Percentiles rank a stretch among this genome's conserved stretches.
Evolutionary conservation across 257 asterid genomes (phyloP).

Genomic region (Jacaranda mimosifolia): DNA sequence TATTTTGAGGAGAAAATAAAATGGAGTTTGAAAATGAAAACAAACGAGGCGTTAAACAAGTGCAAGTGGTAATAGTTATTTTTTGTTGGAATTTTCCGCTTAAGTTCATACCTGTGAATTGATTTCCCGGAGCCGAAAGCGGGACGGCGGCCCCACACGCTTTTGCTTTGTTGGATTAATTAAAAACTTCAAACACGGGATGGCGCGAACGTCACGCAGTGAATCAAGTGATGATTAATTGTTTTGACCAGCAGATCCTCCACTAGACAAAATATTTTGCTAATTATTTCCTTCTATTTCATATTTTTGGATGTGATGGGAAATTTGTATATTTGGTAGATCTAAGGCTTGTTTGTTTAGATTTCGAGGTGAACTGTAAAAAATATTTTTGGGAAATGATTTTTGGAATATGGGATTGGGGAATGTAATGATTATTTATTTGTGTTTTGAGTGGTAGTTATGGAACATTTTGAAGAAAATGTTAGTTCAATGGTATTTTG

Average conservation of each 20-base stretch:
- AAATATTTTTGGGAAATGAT: too few species aligned
- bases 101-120: background rate
- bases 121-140: background rate
- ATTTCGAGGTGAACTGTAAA: too few species aligned
- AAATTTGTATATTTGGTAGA: background rate
- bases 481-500: too few species aligned
- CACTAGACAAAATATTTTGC: background rate
- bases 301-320: background rate
- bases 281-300: background rate
- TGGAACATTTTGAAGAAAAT: too few species aligned
- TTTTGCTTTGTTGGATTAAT: conserved; percentile 27
- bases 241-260: background rate
- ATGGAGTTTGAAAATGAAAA: too few species aligned
- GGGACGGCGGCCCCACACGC: conserved; percentile 38
- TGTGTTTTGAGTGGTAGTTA: too few species aligned
- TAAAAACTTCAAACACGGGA: conserved; percentile 41
- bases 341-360: too few species aligned
- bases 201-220: conserved; percentile 47
- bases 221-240: conserved; percentile 12
- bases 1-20: too few species aligned
- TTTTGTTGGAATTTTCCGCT: background rate
- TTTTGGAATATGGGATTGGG: too few species aligned
- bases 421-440: too few species aligned
- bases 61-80: background rate
- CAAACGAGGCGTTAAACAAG: background rate